phyloP scores from a whole-genome alignment of 2,329 filamentous ascomycete genomes.

The Alternaria sp. region DNA sequence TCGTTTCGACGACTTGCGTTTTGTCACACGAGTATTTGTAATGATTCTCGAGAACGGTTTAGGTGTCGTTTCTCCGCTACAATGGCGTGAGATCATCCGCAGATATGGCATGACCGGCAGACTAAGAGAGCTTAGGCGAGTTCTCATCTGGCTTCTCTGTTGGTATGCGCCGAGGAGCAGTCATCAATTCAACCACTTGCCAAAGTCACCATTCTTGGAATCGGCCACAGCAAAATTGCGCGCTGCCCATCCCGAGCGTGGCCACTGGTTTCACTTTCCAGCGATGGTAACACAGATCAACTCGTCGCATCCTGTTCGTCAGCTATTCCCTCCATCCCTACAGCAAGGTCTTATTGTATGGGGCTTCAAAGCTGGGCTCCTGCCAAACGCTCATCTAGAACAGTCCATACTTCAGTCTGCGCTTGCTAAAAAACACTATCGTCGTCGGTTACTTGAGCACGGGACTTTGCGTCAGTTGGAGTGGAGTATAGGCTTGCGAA shows the following conservation, averaged over 20 bases:
- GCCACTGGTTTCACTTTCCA: slow-evolving; percentile 31
- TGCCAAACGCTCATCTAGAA: slow-evolving; percentile 35
- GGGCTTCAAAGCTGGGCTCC: slow-evolving; percentile 45
- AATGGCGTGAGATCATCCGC: slow-evolving; percentile 68
- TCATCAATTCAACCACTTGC: slow-evolving; percentile 28
- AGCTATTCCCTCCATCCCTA: slow-evolving; percentile 35
- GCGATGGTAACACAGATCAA: slow-evolving; percentile 16
- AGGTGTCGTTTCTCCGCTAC: slow-evolving; percentile 51
- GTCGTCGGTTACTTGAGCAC: slow-evolving; percentile 27
- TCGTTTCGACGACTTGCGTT: slow-evolving; percentile 51
- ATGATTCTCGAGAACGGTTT: slow-evolving; percentile 57
- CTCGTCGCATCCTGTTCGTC: slow-evolving; percentile 36
- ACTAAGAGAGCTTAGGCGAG: slow-evolving; percentile 61
- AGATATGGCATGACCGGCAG: slow-evolving; percentile 66
- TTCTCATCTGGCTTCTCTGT: slow-evolving; percentile 62
- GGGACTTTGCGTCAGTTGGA: slow-evolving; percentile 26
- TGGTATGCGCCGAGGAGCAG: slow-evolving; percentile 46
- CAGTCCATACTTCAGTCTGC: slow-evolving; percentile 30
- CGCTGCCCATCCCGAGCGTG: slow-evolving; percentile 19
- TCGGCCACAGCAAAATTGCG: slow-evolving; percentile 30
- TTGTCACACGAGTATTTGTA: slow-evolving; percentile 60
- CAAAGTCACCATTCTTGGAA: slow-evolving; percentile 34
- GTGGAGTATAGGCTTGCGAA: slow-evolving; percentile 43
- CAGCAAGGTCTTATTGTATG: slow-evolving; percentile 46
- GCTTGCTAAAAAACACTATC: slow-evolving; percentile 38